A percentile compares a stretch with the other conserved stretches of the same genome.
Conservation (phyloP, 352 stramenopile genomes). For the Phytopythium sindhum region DNA sequence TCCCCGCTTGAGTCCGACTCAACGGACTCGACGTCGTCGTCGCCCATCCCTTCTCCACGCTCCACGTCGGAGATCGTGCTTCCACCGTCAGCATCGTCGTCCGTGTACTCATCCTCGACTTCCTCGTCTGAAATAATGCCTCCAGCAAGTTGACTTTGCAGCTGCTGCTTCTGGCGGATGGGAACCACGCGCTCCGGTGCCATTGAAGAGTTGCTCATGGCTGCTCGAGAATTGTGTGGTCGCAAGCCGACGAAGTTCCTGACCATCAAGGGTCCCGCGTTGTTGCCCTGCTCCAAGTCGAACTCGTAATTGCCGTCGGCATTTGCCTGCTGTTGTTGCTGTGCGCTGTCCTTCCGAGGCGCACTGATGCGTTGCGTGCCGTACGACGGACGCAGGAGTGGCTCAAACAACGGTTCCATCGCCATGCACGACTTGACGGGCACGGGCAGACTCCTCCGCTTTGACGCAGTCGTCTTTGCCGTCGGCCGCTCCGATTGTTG, state of each 20-base stretch:
- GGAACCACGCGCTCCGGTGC: slow-evolving; percentile 18
- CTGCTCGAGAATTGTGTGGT: background rate
- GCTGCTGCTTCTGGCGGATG: slow-evolving; percentile 29
- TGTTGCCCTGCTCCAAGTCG: background rate
- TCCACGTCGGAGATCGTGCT: slow-evolving; percentile 35
- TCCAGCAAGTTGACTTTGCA: slow-evolving; percentile 46
- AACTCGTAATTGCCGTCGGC: background rate
- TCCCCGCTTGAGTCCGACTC: slow-evolving; percentile 6
- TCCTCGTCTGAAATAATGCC: slow-evolving; percentile 26
- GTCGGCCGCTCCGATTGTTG: slow-evolving; percentile 4
- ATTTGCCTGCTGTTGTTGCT: background rate
- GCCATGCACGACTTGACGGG: slow-evolving; percentile 48
- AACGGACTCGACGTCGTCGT: slow-evolving; percentile 8
- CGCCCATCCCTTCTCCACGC: slow-evolving; percentile 8
- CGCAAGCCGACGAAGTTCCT: background rate
- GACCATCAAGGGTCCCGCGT: background rate
- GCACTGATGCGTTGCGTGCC: slow-evolving; percentile 52
- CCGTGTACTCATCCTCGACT: slow-evolving; percentile 7
- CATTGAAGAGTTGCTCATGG: background rate
- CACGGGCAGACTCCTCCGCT: slow-evolving; percentile 7
- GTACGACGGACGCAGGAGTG: slow-evolving; percentile 58
- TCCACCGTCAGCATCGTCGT: slow-evolving; percentile 11
- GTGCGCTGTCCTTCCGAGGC: slow-evolving; percentile 2
- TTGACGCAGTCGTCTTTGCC: background rate
- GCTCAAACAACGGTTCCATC: slow-evolving; percentile 77